phyloP scores from a whole-genome alignment of 2,329 filamentous ascomycete genomes.

The Cryphonectria naterciae region DNA sequence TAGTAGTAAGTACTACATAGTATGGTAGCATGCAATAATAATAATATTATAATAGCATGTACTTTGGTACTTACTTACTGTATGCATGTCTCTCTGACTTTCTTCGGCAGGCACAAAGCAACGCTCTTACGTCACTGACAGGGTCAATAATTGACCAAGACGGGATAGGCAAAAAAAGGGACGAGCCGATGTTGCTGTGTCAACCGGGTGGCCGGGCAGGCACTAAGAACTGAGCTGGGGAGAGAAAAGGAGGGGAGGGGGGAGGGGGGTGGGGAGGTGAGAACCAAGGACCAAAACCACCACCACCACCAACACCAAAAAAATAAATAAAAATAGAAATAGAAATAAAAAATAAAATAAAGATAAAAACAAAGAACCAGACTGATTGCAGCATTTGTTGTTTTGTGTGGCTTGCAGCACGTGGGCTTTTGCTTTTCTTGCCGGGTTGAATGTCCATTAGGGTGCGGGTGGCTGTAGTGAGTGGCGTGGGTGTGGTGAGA shows the following conservation, averaged over 20 bases:
- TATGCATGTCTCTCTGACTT: background rate
- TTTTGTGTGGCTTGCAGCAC: background rate
- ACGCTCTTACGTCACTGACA: background rate
- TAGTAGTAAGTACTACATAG: no score
- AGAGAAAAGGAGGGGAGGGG: background rate
- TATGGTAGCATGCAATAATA: no score
- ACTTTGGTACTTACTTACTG: background rate
- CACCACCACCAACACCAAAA: no score
- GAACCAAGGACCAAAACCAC: no score
- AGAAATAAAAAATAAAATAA: no score
- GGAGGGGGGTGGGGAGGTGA: no score
- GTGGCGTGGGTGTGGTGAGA: background rate
- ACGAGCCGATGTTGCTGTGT: conserved; percentile 8
- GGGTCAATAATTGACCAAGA: background rate
- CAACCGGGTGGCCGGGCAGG: background rate
- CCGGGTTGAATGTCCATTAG: background rate
- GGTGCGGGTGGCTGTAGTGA: background rate
- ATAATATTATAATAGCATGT: no score
- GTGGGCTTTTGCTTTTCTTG: background rate
- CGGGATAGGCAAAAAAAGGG: background rate
- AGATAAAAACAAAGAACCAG: no score
- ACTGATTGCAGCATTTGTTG: background rate
- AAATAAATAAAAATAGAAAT: no score
- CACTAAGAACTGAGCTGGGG: background rate
- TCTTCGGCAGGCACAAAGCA: background rate